These are phyloP conservation scores for Pichia eremophila DNA, from an alignment of 805 yeast species.

Conservation along the genomic window DNA sequence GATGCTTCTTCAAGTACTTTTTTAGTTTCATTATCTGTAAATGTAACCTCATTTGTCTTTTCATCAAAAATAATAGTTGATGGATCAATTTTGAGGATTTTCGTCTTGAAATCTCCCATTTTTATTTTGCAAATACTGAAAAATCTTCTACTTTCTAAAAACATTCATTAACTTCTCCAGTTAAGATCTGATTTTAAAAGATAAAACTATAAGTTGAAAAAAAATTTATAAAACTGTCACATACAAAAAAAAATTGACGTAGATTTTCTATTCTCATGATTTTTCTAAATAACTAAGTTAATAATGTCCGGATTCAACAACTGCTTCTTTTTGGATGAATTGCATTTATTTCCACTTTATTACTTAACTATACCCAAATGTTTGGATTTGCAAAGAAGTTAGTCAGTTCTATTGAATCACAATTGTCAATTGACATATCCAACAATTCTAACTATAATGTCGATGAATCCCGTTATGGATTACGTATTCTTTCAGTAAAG, in stretches of 20 bases:
- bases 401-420: constrained; percentile 42
- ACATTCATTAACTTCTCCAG: too few species aligned
- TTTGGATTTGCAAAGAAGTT: constrained; percentile 57
- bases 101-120: constrained; percentile 22
- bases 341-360: too few species aligned
- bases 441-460: constrained; percentile 13
- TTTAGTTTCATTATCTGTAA: constrained; percentile 45
- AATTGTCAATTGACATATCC: constrained; percentile 16
- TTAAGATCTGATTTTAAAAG: neutral
- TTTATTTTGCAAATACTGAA: neutral
- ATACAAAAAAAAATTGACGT: too few species aligned
- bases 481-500: constrained; percentile 46
- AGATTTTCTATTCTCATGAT: too few species aligned
- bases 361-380: constrained; percentile 22
- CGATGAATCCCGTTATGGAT: constrained; percentile 31
- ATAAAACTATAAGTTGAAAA: neutral
- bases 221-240: too few species aligned
- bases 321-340: too few species aligned
- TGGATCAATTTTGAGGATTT: constrained; percentile 47
- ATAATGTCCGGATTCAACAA: too few species aligned
- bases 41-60: constrained; percentile 24
- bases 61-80: constrained; percentile 39
- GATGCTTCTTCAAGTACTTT: constrained; percentile 51
- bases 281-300: too few species aligned
- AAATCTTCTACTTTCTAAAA: neutral